A percentile compares a stretch with the other conserved stretches of the same genome.
phyloP scores from a whole-genome alignment of 805 yeast genomes.

The Cyberlindnera petersonii region DNA sequence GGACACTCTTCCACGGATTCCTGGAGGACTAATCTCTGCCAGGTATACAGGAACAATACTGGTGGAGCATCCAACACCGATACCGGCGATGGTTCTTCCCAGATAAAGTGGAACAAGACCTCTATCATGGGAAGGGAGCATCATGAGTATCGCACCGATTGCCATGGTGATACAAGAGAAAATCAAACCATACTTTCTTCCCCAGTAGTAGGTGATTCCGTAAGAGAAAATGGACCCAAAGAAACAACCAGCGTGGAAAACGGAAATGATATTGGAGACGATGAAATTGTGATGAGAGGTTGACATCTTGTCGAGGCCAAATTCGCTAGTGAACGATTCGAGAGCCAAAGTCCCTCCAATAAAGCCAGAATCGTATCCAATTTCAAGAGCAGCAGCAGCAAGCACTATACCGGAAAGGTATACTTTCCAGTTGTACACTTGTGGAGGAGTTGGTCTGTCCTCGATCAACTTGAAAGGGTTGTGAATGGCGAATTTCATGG shows the following conservation, averaged over 20 bases:
- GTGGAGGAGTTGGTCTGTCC: conserved; percentile 33
- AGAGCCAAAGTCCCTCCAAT: conserved; percentile 47
- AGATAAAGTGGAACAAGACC: conserved; percentile 47
- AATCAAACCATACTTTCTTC: conserved; percentile 18
- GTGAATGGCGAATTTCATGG: conserved; percentile 6
- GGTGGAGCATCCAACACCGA: conserved; percentile 51
- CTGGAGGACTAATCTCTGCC: conserved; percentile 42
- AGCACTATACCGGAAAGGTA: conserved; percentile 41
- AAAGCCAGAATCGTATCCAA: conserved; percentile 53
- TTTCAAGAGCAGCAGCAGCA: conserved; percentile 44
- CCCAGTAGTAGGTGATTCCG: conserved; percentile 18
- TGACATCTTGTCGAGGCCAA: conserved; percentile 32
- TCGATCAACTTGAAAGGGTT: conserved; percentile 15
- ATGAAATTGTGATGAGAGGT: conserved; percentile 6
- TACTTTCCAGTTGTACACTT: conserved; percentile 42
- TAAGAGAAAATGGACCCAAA: conserved; percentile 23
- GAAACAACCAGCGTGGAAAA: conserved; percentile 25
- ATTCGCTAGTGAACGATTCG: conserved; percentile 39
- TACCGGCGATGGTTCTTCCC: conserved; percentile 44
- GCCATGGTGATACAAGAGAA: conserved; percentile 19
- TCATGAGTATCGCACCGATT: conserved; percentile 41
- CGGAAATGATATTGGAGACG: conserved; percentile 19
- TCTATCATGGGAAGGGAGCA: conserved; percentile 29
- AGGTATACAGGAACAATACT: conserved; percentile 47
- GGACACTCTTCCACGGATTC: conserved; percentile 39